Base-by-base conservation (phyloP, 495 filamentous ascomycete genomes). In the Neurospora sp. region DNA sequence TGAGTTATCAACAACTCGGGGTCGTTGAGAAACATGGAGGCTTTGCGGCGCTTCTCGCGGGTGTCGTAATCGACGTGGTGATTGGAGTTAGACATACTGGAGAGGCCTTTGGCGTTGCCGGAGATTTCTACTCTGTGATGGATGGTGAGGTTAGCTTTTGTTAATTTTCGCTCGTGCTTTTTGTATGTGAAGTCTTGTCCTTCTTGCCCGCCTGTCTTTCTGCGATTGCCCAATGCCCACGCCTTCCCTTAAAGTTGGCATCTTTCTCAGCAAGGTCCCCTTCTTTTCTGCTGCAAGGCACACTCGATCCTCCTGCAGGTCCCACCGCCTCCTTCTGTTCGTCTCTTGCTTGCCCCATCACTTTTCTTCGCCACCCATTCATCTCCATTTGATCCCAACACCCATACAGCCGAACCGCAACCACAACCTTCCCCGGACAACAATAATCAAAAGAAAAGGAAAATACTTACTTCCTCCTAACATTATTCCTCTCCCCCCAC, bases 1-100 rank as follows among this genome's bases (percentile, higher is more conserved):
- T 85, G 82, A 84, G 87, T 87, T 82, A 86, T 86, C 35, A 88
- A 77, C 70, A 86, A 73, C 72, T 88, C 87, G 1, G 86, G 86
- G 68, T 74, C 84, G 68, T 86, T 82, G 0, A 88, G 78, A 37
- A 85, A 82, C 27, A 83, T 75, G 18, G 82, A 77, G 40, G 86
- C 86, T 37, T 81, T 75, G 42, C 82, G 77, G 3, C 84, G 83
- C 12, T 78, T 78, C 72, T 86, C 82, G 18, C 65, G 20, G 3
- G 59, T 37, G 40, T 73, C 74, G 71, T 79, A 85, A 27, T 82
- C 70, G 71, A 80, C 78, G 20, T 75, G 20, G 27, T 27, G 48
- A 41, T 41, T 37, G 39, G 27, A 9, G 22, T 39, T 65, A 38
- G 27, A n/a, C 61, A 27, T 37, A n/a, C 31, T 37, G 38, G 61